Evolutionary conservation across 2,329 filamentous ascomycete species (phyloP).

Genomic region (Sporothrix brasiliensis): DNA sequence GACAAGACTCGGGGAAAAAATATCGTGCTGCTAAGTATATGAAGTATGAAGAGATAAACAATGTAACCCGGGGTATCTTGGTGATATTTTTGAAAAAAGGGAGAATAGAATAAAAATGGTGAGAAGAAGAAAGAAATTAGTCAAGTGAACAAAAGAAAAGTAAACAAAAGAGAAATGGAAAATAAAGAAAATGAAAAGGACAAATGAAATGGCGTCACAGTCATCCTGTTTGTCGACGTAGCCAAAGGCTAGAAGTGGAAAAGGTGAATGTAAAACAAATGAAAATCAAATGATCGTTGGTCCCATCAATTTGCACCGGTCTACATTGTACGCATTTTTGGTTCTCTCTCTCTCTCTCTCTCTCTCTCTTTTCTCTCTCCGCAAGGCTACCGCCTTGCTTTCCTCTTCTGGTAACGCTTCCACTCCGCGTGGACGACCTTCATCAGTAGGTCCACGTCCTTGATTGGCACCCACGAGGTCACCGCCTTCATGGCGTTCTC

Average conservation of each 20-base stretch:
- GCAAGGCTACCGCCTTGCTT: neutral
- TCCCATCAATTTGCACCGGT: conserved; percentile 4
- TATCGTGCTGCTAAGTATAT: conserved; percentile 1
- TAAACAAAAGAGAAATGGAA: too few relatives aligned
- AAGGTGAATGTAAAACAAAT: conserved; percentile 25
- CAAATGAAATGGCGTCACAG: conserved; percentile 10
- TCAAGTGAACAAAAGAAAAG: conserved; percentile 20
- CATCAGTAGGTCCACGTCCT: conserved; percentile 93
- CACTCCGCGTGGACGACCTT: conserved; percentile 85
- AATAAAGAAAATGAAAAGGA: neutral
- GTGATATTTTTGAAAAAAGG: neutral
- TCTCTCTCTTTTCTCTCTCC: conserved; percentile 44
- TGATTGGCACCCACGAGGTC: conserved; percentile 90
- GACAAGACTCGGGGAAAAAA: neutral
- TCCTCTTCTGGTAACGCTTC: conserved; percentile 60
- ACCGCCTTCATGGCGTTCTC: conserved; percentile 98
- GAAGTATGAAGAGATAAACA: neutral
- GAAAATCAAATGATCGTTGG: conserved; percentile 27
- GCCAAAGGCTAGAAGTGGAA: neutral
- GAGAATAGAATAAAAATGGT: neutral
- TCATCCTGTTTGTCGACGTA: neutral
- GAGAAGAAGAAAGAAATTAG: neutral
- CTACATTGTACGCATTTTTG: neutral
- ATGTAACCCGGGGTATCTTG: conserved; percentile 24
- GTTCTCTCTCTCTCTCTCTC: neutral